Base-by-base conservation (phyloP, 192 early-diverging fungal genomes). In the Coemansia sp. region DNA sequence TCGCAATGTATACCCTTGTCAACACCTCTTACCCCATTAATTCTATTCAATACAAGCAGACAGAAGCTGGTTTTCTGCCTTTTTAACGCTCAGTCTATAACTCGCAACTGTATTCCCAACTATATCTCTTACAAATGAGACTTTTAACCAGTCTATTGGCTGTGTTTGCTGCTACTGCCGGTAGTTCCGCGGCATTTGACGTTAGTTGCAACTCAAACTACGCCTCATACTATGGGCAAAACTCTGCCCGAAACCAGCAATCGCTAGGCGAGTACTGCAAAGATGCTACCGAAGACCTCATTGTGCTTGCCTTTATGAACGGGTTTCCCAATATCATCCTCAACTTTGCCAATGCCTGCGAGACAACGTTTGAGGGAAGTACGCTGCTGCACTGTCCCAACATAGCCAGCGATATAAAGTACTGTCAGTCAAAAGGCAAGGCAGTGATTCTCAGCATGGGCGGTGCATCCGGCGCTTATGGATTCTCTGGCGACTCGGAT, bases 361-460 rank as follows among this genome's bases (percentile, higher is more conserved):
- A 84, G 19, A 59, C 64, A 3, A 84, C 81, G 1, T 89, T 87
- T 69, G 64, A 83, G 0, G 85, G 81, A 12, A 83, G 85, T 14
- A 19, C 56, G 3, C 59, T 90, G 27, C 77, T 84, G 23, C 73
- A 86, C 45, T 90, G 89, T 57, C 77, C 81, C 1, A 61, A 52
- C 19, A 72, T 92, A n/a, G 85, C 74, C 6, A 35, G 62, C n/a
- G 90, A 88, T 57, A 89, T 92, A 60, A 73, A 84, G 43, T 73
- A 77, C 54, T 92, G 90, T 62, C 90, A 92, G 66, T 65, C 64
- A 2, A 57, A 80, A 32, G 90, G 90, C n/a, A 89, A 88, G 56
- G 69, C 67, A 9, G 67, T 92, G 4, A 68, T 86, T 39, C 71
- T 89, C 0, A 86, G 85, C 37, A 71, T 92, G 51, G 90, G 90